A percentile compares a stretch with the other conserved stretches of the same genome.
Evolutionary conservation across 805 yeast genomes (phyloP).

Genomic region (Suhomyces kilbournensis): DNA sequence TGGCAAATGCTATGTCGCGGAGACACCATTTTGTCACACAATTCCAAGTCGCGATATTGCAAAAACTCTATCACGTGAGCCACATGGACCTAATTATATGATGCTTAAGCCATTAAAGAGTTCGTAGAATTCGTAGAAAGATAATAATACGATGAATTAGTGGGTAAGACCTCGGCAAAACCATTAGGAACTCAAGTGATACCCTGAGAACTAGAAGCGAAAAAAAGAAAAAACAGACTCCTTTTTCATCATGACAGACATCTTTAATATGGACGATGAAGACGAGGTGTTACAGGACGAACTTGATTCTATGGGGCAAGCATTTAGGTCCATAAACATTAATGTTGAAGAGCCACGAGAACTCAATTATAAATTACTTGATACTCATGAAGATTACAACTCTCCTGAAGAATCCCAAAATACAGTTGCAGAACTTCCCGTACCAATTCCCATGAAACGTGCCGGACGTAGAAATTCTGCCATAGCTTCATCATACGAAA

Average conservation of each 20-base stretch:
- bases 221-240: background rate
- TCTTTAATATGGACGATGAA: conserved; percentile 37
- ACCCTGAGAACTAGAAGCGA: background rate
- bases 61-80: background rate
- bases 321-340: background rate
- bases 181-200: background rate
- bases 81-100: background rate
- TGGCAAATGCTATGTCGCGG: background rate
- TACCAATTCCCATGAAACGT: conserved; percentile 16
- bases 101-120: background rate
- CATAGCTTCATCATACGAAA: conserved; percentile 34
- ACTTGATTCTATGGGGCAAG: background rate
- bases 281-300: conserved; percentile 11
- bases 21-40: background rate
- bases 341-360: background rate
- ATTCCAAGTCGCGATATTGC: background rate
- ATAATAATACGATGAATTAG: background rate
- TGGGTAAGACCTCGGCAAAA: background rate
- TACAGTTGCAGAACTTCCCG: conserved; percentile 16
- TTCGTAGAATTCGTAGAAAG: background rate
- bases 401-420: conserved; percentile 9
- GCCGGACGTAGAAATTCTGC: conserved; percentile 19
- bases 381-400: conserved; percentile 7
- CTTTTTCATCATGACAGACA: conserved; percentile 25
- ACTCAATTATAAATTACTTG: conserved; percentile 19